A percentile compares a stretch with the other conserved stretches of the same genome.
phyloP scores from a whole-genome alignment of 2,329 filamentous ascomycete species.

The Neopestalotiopsis sp. region DNA sequence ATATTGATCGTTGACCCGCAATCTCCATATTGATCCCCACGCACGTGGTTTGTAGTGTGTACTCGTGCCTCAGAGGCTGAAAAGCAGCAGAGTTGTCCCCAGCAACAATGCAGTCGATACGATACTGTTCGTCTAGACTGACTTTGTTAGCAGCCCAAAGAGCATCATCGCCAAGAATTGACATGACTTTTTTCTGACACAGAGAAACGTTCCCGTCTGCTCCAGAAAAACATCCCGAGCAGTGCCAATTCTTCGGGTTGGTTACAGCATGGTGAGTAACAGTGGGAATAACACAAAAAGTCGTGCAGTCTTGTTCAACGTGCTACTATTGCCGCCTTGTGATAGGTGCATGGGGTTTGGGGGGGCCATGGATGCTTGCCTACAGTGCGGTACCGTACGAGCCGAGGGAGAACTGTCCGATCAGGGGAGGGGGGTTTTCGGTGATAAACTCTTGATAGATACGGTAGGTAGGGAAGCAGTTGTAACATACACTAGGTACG shows the following conservation, averaged over 20 bases:
- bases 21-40: slow-evolving; percentile 14
- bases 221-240: background rate
- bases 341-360: background rate
- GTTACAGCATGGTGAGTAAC: background rate
- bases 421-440: background rate
- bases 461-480: background rate
- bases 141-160: background rate
- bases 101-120: background rate
- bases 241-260: background rate
- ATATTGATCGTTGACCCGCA: slow-evolving; percentile 18
- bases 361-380: background rate
- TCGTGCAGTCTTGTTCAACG: background rate
- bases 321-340: background rate
- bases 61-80: slow-evolving; percentile 1
- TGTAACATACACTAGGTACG: too few species aligned
- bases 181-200: background rate
- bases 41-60: slow-evolving; percentile 3
- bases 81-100: background rate
- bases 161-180: background rate
- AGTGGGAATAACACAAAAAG: background rate
- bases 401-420: background rate
- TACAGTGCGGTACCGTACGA: background rate
- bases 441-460: background rate
- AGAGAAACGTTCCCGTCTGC: background rate
- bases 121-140: background rate